Percentiles rank a stretch among this genome's conserved stretches.
phyloP scores from a whole-genome alignment of 352 stramenopile genomes.

The Globisporangium acanthophoron region DNA sequence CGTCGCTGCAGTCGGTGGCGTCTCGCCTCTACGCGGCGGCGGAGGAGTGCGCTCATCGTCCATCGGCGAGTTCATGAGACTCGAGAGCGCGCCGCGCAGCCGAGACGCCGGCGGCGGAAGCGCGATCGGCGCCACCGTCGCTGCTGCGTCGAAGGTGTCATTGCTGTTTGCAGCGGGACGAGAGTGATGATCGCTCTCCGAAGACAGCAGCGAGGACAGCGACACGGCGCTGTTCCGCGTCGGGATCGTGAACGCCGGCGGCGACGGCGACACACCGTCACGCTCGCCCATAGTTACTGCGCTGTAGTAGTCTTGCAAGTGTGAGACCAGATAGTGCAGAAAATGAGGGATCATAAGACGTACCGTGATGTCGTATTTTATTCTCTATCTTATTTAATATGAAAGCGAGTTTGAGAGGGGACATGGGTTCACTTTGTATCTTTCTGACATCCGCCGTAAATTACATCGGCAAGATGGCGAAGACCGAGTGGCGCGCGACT shows the following conservation, averaged over 20 bases:
- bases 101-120: conserved; percentile 8
- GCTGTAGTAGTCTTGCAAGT: background rate
- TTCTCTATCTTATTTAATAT: background rate
- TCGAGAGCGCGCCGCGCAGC: conserved; percentile 28
- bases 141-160: background rate
- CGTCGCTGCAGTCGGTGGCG: background rate
- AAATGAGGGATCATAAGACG: background rate
- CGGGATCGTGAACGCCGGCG: conserved; percentile 25
- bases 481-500: conserved; percentile 17
- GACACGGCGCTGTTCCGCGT: conserved; percentile 29
- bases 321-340: background rate
- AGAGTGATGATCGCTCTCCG: conserved; percentile 9
- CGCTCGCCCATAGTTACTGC: background rate
- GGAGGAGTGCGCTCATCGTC: conserved; percentile 18
- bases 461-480: background rate
- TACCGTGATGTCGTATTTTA: too few relatives aligned
- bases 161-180: background rate
- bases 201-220: conserved; percentile 34
- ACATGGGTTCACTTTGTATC: background rate
- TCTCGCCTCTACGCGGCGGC: background rate
- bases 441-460: background rate
- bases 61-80: conserved; percentile 62
- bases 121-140: conserved; percentile 6
- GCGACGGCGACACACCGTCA: background rate
- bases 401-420: background rate